phyloP scores from a whole-genome alignment of 345 rosid species.

The Cardamine chenopodiifolia region DNA sequence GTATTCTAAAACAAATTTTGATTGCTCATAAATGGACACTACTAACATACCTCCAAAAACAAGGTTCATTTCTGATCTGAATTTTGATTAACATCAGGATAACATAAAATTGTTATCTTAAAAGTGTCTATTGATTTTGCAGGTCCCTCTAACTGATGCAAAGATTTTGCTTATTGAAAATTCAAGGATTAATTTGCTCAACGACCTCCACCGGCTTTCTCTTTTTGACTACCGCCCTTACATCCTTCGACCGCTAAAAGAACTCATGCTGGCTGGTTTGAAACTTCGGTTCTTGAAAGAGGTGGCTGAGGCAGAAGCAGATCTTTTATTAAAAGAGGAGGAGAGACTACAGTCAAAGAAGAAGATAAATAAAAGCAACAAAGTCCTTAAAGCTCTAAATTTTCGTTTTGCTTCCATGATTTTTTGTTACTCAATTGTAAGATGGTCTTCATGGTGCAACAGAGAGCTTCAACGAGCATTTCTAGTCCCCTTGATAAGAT shows the following conservation, averaged over 20 bases:
- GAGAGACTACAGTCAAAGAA: background rate
- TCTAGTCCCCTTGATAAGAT: background rate
- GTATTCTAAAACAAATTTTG: too few relatives aligned
- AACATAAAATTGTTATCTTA: background rate
- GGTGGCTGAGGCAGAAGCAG: background rate
- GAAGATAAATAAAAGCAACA: constrained; percentile 3
- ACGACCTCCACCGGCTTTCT: background rate
- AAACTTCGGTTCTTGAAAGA: background rate
- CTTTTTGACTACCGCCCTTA: constrained; percentile 23
- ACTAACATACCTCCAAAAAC: too few relatives aligned
- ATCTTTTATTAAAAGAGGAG: background rate
- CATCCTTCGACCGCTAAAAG: background rate
- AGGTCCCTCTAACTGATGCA: constrained; percentile 16
- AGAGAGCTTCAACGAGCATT: background rate
- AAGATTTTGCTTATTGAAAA: constrained; percentile 24
- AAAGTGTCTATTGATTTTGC: constrained; percentile 11
- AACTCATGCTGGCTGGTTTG: background rate
- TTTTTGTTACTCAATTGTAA: background rate
- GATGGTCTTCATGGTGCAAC: background rate
- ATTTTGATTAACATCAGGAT: background rate
- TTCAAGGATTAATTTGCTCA: constrained; percentile 4
- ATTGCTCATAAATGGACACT: too few relatives aligned
- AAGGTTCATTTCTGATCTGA: constrained; percentile 6
- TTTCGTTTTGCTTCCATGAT: background rate
- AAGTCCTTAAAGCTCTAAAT: constrained; percentile 6